Evolutionary conservation across 305 asterid genomes (phyloP).

Genomic region (Fraxinus sp.): DNA sequence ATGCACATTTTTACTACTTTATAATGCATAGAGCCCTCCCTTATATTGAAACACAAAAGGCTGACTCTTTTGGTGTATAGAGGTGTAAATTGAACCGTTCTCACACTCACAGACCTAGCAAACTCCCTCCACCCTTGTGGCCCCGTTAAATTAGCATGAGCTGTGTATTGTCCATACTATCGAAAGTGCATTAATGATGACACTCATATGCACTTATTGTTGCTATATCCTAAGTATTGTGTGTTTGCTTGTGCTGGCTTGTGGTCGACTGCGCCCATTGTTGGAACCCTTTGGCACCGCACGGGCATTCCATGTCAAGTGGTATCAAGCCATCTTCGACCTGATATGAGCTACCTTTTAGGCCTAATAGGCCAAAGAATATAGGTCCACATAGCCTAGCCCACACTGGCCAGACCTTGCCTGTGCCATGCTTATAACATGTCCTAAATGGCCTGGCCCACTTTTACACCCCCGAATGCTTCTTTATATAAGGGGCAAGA

Average conservation of each 20-base stretch:
- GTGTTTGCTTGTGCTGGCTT: neutral
- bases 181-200: neutral
- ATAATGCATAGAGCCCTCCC: neutral
- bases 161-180: neutral
- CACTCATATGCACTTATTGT: neutral
- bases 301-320: neutral
- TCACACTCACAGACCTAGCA: neutral
- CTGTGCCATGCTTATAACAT: neutral
- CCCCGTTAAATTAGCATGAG: neutral
- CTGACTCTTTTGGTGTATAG: neutral
- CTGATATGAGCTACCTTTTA: neutral
- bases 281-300: neutral
- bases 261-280: neutral
- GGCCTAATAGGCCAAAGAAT: neutral
- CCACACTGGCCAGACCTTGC: neutral
- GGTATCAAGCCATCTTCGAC: neutral
- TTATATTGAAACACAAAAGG: neutral
- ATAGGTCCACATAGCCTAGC: neutral
- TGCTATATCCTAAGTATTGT: neutral
- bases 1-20: neutral
- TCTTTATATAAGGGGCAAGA: neutral
- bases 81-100: neutral
- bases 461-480: conserved; percentile 1
- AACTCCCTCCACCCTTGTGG: neutral
- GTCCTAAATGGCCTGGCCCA: neutral